Evolutionary conservation across 768 basidiomycete genomes (phyloP).

Genomic region (Leccinum rimulosum): DNA sequence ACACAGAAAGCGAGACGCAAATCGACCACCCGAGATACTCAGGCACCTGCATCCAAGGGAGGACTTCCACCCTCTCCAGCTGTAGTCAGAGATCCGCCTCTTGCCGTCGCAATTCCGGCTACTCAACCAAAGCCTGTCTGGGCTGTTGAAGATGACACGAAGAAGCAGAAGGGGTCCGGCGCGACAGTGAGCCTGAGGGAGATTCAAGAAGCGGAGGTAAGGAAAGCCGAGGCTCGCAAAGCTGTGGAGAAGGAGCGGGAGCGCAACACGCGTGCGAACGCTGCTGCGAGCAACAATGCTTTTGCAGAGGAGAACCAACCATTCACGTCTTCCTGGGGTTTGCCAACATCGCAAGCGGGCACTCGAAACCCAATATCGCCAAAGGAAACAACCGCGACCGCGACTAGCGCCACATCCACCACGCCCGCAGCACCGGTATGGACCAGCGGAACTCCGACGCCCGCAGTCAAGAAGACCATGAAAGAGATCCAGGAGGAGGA

Average conservation of each 20-base stretch:
- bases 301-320: conserved; percentile 55
- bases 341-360: conserved; percentile 81
- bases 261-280: conserved; percentile 48
- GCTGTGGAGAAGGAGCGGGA: conserved; percentile 71
- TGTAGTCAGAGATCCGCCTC: conserved; percentile 22
- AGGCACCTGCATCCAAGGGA: conserved; percentile 22
- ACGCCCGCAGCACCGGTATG: conserved; percentile 56
- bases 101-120: conserved; percentile 19
- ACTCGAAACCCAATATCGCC: conserved; percentile 38
- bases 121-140: conserved; percentile 53
- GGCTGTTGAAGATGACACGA: conserved; percentile 67
- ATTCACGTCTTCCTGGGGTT: conserved; percentile 78
- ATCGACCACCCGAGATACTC: conserved; percentile 25
- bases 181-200: conserved; percentile 75
- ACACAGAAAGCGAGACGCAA: conserved; percentile 27
- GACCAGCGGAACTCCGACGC: conserved; percentile 60
- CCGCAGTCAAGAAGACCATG: conserved; percentile 81
- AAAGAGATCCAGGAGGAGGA: conserved; percentile 99
- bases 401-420: conserved; percentile 26
- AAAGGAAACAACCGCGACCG: conserved; percentile 41
- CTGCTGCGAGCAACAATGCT: conserved; percentile 32
- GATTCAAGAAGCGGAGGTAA: conserved; percentile 92
- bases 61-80: conserved; percentile 6
- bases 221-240: conserved; percentile 75
- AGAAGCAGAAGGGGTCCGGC: conserved; percentile 46